phyloP scores from a whole-genome alignment of 2,329 filamentous ascomycete species.

The Paracorniculantispora psalliotae region DNA sequence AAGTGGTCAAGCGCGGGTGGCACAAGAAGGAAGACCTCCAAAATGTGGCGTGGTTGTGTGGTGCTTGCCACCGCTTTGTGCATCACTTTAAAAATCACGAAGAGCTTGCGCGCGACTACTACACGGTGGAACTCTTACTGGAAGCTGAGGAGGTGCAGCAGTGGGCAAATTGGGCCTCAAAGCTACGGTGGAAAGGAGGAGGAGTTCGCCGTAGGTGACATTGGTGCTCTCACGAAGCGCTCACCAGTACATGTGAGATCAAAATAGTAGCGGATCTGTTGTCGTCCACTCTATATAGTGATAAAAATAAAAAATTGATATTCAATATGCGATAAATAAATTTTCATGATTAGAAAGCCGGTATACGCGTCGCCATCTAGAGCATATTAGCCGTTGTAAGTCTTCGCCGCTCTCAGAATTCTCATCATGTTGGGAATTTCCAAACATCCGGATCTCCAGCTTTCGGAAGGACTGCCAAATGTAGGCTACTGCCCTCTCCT shows the following conservation, averaged over 20 bases:
- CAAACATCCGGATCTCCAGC: too few relatives aligned
- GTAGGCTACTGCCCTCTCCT: too few relatives aligned
- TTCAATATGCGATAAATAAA: too few relatives aligned
- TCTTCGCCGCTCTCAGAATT: too few relatives aligned
- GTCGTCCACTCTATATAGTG: too few relatives aligned
- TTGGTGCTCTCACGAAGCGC: background rate
- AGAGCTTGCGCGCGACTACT: conserved; percentile 67
- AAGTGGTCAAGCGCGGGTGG: conserved; percentile 74
- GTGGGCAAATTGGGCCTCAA: conserved; percentile 69
- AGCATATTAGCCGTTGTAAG: too few relatives aligned
- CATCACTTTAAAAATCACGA: conserved; percentile 72
- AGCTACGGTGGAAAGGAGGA: conserved; percentile 66
- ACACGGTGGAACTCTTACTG: conserved; percentile 66
- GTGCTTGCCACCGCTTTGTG: conserved; percentile 79
- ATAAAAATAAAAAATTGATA: too few relatives aligned
- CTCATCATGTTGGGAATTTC: too few relatives aligned
- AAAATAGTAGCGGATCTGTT: too few relatives aligned
- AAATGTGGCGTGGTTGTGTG: conserved; percentile 81
- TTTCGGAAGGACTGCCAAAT: too few relatives aligned
- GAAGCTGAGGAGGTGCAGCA: conserved; percentile 65
- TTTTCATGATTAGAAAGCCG: too few relatives aligned
- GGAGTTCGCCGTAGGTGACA: conserved; percentile 12
- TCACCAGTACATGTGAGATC: background rate
- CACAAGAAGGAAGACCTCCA: conserved; percentile 69
- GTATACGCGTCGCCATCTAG: too few relatives aligned